Evolutionary conservation across 441 rosid species (phyloP), one percentile per base, ranked within the genome.

Genomic region (Gossypium davidsonii): DNA sequence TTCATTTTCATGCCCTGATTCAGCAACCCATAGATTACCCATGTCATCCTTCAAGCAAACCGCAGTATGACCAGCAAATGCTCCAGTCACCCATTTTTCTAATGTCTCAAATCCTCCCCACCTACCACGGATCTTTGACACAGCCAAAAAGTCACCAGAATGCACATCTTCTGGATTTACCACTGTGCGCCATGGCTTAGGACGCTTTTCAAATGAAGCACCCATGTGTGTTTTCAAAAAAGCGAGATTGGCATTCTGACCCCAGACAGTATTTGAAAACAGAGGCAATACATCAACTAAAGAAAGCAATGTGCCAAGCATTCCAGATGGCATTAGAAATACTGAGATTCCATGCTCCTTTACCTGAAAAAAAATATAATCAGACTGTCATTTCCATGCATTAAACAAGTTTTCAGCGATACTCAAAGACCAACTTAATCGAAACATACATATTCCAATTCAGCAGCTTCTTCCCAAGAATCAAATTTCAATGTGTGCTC

Each of bases 61-160:
- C 18, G 99, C 93, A 11, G 97, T 92, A 48, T 94, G 99, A 80
- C 99, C 99, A 78, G 98, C 98, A 80, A 90, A 94, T 58, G 99
- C 97, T 14, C 99, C 98, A 9, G 96, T 95, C 52, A 95, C 98
- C 99, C 99, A 95, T 80, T 95, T 95, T 82, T 95, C 98, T 77
- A 95, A 81, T 0, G 98, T 87, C 89, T 95, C 98, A 80, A 95
- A 95, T 52, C 92, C 99, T 73, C 99, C 97, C 98, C 99, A 95
- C 49, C 99, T 85, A 62, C 98, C 98, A 73, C 96, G 86, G 56
- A 95, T 91, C 89, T 95, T 95, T 12, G 99, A 95, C 52, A 95
- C 79, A 0, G 97, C 97, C 78, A 94, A 80, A 82, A 94, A 94
- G 74, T 94, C 97, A 3, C 98, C 98, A 48, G 94, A 84, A 69